Conservation (phyloP, 305 asterid species). For the Withania somnifera region DNA sequence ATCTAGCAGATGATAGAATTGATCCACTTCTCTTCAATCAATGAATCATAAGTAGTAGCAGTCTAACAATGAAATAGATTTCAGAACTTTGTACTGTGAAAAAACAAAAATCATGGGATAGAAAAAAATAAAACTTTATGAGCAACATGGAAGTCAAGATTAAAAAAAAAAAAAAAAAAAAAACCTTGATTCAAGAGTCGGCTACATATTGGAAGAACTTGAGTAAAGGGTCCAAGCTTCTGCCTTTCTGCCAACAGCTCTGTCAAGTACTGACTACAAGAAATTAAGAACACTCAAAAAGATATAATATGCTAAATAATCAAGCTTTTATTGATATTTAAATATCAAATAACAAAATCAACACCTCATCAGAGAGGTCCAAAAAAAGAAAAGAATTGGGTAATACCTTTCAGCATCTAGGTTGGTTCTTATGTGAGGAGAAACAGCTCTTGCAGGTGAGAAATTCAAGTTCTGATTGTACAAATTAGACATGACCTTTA, state of each 20-base stretch:
- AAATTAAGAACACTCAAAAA: not conserved
- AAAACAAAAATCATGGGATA: not conserved
- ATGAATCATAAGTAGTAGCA: not conserved
- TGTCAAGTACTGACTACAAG: conserved; percentile 54
- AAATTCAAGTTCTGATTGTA: conserved; percentile 49
- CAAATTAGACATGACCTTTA: conserved; percentile 45
- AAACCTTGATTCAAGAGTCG: conserved; percentile 74
- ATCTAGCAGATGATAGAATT: not conserved
- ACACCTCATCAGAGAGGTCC: not conserved
- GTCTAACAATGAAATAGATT: not conserved
- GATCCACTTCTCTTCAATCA: not conserved
- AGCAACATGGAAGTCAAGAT: not conserved
- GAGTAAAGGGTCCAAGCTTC: conserved; percentile 64
- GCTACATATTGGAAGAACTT: conserved; percentile 64
- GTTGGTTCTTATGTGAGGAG: conserved; percentile 26
- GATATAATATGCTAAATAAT: not conserved
- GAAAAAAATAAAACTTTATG: not conserved
- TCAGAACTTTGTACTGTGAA: not conserved
- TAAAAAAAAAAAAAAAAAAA: not conserved
- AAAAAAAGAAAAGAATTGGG: not conserved
- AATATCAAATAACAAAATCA: not conserved
- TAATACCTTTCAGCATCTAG: conserved; percentile 34
- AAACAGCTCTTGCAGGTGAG: conserved; percentile 63
- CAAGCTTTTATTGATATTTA: not conserved
- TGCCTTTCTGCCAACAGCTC: conserved; percentile 66